Conservation (phyloP, 306 rosid species). For the Pterocarpus macrocarpus region DNA sequence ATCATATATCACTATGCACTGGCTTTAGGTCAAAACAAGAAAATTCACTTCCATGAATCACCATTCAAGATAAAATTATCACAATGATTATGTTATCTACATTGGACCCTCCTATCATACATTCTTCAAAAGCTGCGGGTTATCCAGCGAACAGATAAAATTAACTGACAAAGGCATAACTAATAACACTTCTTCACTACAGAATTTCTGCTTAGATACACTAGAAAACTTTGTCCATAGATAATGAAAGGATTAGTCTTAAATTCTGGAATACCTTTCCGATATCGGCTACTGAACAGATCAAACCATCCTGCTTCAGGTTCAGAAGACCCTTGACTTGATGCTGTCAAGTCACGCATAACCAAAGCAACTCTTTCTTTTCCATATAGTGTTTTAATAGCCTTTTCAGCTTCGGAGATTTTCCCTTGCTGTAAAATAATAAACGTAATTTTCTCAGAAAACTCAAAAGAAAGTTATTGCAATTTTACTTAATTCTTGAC, state of each 20-base stretch:
- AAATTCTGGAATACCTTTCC: slow-evolving; percentile 70
- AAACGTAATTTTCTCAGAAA: slow-evolving; percentile 6
- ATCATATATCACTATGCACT: not conserved
- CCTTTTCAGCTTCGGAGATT: slow-evolving; percentile 74
- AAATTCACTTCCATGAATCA: slow-evolving; percentile 35
- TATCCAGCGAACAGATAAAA: not conserved
- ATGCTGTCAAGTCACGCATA: slow-evolving; percentile 65
- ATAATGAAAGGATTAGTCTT: not conserved
- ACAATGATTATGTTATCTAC: not conserved
- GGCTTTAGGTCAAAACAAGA: not conserved
- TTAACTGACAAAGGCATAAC: slow-evolving; percentile 13
- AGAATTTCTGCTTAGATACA: slow-evolving; percentile 12
- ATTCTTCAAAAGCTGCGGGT: not conserved
- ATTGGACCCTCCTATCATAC: not conserved
- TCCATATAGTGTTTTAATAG: slow-evolving; percentile 72
- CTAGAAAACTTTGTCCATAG: not conserved
- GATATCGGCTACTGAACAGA: slow-evolving; percentile 81
- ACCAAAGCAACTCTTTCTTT: slow-evolving; percentile 80
- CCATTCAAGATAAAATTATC: not conserved
- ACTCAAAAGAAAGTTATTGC: slow-evolving; percentile 3
- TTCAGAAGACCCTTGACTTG: slow-evolving; percentile 77
- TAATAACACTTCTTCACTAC: not conserved
- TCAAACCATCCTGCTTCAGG: slow-evolving; percentile 94
- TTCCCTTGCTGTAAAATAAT: slow-evolving; percentile 78
- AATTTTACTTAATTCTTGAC: slow-evolving; percentile 6